A percentile compares a stretch with the other conserved stretches of the same genome.
Conservation (phyloP, 108 stramenopile species). For the Seminavis robusta region DNA sequence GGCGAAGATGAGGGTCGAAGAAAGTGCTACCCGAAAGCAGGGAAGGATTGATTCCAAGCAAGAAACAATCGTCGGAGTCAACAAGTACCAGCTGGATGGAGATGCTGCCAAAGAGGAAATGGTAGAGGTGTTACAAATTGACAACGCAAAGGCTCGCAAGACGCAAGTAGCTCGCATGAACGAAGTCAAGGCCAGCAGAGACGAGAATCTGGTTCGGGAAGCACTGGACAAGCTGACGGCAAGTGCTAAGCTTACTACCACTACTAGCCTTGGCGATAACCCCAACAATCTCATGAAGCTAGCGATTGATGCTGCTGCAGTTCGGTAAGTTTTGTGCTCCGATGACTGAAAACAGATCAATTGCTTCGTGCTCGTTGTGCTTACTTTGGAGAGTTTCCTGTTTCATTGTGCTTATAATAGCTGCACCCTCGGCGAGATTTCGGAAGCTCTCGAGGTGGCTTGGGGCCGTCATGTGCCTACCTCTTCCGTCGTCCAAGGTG, state of each 20-base stretch:
- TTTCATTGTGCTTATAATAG: slow-evolving; percentile 11
- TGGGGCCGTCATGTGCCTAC: slow-evolving; percentile 94
- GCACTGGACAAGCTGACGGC: slow-evolving; percentile 68
- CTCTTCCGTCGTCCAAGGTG: slow-evolving; percentile 91
- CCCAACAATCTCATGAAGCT: slow-evolving; percentile 89
- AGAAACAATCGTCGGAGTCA: slow-evolving; percentile 96
- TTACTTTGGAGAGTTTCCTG: background rate
- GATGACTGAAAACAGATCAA: no score
- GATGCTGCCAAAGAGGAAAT: slow-evolving; percentile 67
- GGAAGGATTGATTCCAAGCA: slow-evolving; percentile 76
- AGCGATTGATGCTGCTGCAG: slow-evolving; percentile 90
- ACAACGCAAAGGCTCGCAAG: slow-evolving; percentile 82
- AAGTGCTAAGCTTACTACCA: slow-evolving; percentile 58
- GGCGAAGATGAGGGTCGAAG: slow-evolving; percentile 96
- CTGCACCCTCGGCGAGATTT: slow-evolving; percentile 97
- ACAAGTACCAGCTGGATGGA: slow-evolving; percentile 86
- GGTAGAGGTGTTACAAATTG: slow-evolving; percentile 85
- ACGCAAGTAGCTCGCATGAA: slow-evolving; percentile 78
- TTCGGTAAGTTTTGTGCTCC: slow-evolving; percentile 11
- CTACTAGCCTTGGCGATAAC: slow-evolving; percentile 76
- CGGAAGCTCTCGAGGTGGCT: slow-evolving; percentile 88
- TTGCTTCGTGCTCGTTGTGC: no score
- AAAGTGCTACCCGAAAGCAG: slow-evolving; percentile 94
- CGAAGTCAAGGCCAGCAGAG: slow-evolving; percentile 66
- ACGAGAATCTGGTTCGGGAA: slow-evolving; percentile 60